Conservation (phyloP, 2,329 filamentous ascomycete species). For the Fusarium fujikuroi region DNA sequence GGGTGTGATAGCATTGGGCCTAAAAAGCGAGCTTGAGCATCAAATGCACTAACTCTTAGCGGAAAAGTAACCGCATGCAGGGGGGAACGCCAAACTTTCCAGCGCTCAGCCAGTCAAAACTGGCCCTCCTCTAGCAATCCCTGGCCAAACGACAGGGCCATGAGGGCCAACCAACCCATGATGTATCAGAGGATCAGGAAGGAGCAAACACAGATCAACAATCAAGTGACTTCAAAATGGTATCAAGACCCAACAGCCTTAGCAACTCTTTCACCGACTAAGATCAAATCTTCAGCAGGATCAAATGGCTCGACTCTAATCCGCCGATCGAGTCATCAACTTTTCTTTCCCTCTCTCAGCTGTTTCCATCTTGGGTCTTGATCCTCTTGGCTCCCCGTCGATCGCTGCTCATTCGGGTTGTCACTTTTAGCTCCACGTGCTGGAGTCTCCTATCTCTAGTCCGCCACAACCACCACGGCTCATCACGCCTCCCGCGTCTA, state of each 20-base stretch:
- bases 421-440: conserved; percentile 42
- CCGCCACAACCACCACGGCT: conserved; percentile 37
- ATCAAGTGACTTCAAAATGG: conserved; percentile 26
- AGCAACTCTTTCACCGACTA: neutral
- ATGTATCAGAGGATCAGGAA: conserved; percentile 35
- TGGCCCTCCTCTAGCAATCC: conserved; percentile 9
- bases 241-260: neutral
- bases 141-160: conserved; percentile 13
- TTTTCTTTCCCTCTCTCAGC: conserved; percentile 3
- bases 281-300: neutral
- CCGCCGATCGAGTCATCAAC: conserved; percentile 1
- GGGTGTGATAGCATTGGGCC: conserved; percentile 31
- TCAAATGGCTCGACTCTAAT: neutral
- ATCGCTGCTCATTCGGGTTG: conserved; percentile 42
- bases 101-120: conserved; percentile 23
- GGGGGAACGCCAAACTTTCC: conserved; percentile 30
- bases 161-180: conserved; percentile 30
- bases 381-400: conserved; percentile 24
- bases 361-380: conserved; percentile 4
- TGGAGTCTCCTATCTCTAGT: conserved; percentile 40
- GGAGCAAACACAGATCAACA: conserved; percentile 20
- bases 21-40: conserved; percentile 16
- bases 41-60: conserved; percentile 43
- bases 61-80: conserved; percentile 42
- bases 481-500: conserved; percentile 29